Evolutionary conservation across 2,329 filamentous ascomycete genomes (phyloP), one percentile per base, ranked within the genome.

Genomic region (Fusarium sp.): DNA sequence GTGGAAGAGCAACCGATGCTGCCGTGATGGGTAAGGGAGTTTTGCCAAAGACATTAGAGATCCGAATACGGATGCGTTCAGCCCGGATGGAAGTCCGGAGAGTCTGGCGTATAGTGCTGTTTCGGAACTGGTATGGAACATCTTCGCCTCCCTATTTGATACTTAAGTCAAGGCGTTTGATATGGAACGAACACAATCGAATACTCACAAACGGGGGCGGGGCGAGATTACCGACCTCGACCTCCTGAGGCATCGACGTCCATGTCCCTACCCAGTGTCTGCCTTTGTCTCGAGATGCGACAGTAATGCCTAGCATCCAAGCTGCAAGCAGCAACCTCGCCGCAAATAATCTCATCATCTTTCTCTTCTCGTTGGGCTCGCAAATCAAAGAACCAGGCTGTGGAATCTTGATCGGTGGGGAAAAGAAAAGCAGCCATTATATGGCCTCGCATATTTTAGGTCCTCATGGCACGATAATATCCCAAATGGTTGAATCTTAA

Each of bases 231-330:
- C 34, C 61, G 42, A 64, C 50, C 38, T 74, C 71, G 14, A 72
- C 71, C 7, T 72, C 71, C 6, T 74, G 71, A 1, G 71, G 71
- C 71, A 74, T 74, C 0, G 67, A 67, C 0, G 71, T 66, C 71
- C 71, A 74, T 38, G 71, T 56, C 9, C 71, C 71, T 54, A 74
- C 71, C 71, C 71, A 74, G 4, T 73, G 69, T 1, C 65, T 45
- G 7, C 45, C 56, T 1, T 52, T 50, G 20, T 54, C 47, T 20
- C 42, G 71, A 5, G 60, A 63, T 4, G 71, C 71, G 11, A 22
- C 52, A 11, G 24, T 20, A 6, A 61, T 40, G 3, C 63, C 42
- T 29, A 47, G 54, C 56, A 73, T 27, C 10, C 59, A 67, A 6
- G 62, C 71, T 38, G 62, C 37, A 13, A 73, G 7, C 6, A 73